Evolutionary conservation across 345 rosid genomes (phyloP), one percentile per base, ranked within the genome.

Genomic region (Carallia brachiata): DNA sequence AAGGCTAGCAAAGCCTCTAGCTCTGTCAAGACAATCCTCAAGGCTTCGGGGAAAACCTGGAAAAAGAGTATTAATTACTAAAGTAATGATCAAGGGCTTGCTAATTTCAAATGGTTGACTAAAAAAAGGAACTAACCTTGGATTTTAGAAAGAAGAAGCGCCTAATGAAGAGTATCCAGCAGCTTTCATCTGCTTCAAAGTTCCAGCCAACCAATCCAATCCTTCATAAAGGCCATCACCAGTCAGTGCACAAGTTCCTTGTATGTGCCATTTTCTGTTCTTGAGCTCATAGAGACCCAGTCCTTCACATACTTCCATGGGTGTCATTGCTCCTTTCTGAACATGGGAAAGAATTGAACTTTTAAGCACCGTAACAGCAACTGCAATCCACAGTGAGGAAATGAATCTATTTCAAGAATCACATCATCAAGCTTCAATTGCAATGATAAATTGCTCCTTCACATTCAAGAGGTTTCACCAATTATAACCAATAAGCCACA

Each of bases 151-250:
- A 7, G 94, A 79, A 39, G 89, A 87, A 68, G 97, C 81, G 69
- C 95, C 91, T 44, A 82, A 84, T 0, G 95, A 94, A 62, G 96
- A 85, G 85, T 78, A 89, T 72, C 98, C 98, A 66, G 91, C 89
- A 60, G 97, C 96, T 84, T 71, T 90, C 85, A 89, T 88, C 83
- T 89, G 91, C 75, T 90, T 90, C 59, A 92, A 83, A 5, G 97
- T 92, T 63, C 84, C 62, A 34, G 96, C 77, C 72, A 96, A 81
- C 97, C 98, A 92, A 78, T 92, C 98, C 85, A 92, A 82, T 32
- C 99, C 99, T 75, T 96, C 99, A 16, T 96, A 96, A n/a, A 96
- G 97, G n/a, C 99, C 99, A 63, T 92, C 99, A 70, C 99, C 99
- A 78, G 79, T 82, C 48, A 96, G 88, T 7, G 99, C 98, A 60